Percentiles rank a stretch among this genome's conserved stretches.
phyloP scores from a whole-genome alignment of 345 rosid species.

The Streptanthus diversifolius region DNA sequence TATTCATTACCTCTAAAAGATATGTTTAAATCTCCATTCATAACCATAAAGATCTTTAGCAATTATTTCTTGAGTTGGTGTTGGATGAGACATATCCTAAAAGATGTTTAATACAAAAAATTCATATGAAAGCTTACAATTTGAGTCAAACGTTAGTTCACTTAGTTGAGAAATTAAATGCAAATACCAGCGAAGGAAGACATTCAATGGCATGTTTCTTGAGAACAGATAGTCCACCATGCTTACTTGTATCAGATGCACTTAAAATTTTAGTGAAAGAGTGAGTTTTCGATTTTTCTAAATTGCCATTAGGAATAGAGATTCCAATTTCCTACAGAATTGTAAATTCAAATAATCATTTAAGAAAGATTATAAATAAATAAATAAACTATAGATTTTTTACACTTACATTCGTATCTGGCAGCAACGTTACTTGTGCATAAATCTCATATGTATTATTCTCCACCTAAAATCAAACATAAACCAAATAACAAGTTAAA shows the following conservation, averaged over 20 bases:
- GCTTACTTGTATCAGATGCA: background rate
- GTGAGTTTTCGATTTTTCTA: background rate
- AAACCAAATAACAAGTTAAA: background rate
- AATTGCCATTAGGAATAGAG: background rate
- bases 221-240: background rate
- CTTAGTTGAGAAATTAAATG: background rate
- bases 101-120: background rate
- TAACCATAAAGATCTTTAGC: background rate
- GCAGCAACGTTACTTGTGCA: constrained; percentile 47
- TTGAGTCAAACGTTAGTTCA: background rate
- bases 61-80: background rate
- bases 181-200: background rate
- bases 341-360: background rate
- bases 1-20: background rate
- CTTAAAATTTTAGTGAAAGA: background rate
- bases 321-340: background rate
- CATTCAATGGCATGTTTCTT: background rate
- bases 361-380: background rate
- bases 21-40: background rate
- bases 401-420: constrained; percentile 44
- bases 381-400: constrained; percentile 30
- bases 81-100: background rate
- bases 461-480: constrained; percentile 42
- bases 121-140: background rate
- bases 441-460: constrained; percentile 48